These are phyloP conservation scores for Paxillus ammoniavirescens DNA, from an alignment of 768 basidiomycete species.

Conservation along the genomic window DNA sequence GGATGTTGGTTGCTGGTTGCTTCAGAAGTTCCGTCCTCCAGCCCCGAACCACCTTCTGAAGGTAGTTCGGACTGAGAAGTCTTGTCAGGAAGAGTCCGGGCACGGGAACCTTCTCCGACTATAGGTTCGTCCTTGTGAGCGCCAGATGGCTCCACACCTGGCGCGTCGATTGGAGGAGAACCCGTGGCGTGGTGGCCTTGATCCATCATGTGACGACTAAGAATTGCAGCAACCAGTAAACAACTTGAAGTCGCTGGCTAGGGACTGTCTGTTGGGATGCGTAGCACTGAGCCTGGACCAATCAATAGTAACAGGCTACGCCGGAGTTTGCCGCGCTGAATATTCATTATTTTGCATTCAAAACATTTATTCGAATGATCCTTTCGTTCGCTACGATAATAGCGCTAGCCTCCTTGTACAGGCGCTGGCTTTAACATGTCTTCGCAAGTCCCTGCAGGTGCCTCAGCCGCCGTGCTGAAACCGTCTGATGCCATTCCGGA, in stretches of 20 bases:
- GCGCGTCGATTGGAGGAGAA: conserved; percentile 1
- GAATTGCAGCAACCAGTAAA: not conserved
- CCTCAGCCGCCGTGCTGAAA: conserved; percentile 75
- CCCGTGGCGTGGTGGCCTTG: conserved; percentile 5
- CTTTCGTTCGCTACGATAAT: no score
- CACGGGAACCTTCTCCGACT: conserved; percentile 7
- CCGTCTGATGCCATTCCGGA: conserved; percentile 70
- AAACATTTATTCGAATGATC: not conserved
- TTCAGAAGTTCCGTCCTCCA: conserved; percentile 1
- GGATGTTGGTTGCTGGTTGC: not conserved
- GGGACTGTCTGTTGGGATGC: not conserved
- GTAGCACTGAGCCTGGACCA: not conserved
- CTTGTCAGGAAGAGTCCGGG: conserved; percentile 6
- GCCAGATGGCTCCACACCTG: not conserved
- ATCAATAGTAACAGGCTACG: not conserved
- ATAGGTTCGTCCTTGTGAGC: conserved; percentile 8
- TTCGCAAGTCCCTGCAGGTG: conserved; percentile 47
- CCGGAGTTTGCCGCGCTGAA: conserved; percentile 28
- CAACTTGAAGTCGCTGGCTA: not conserved
- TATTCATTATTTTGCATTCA: not conserved
- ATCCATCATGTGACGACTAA: conserved; percentile 11
- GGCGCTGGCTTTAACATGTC: conserved; percentile 8
- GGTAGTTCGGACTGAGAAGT: not conserved
- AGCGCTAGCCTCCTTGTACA: not conserved
- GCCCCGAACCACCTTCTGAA: not conserved